Conservation (phyloP, 2,329 filamentous ascomycete species). For the Aspergillus tubingensis region DNA sequence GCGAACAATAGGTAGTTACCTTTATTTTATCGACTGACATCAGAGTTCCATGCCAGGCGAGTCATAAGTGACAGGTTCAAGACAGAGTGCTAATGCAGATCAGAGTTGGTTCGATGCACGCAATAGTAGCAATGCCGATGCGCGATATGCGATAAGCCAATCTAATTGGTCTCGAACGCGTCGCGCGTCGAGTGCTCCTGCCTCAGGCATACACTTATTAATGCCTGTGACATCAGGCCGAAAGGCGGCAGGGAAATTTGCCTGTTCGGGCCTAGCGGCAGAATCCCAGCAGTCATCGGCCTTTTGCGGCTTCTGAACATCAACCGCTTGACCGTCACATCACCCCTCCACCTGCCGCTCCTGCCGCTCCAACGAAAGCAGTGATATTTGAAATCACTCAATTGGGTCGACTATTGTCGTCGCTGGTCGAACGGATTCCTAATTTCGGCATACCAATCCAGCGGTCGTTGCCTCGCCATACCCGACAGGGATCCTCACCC, state of each 20-base stretch:
- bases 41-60: neutral
- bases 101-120: conserved; percentile 4
- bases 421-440: conserved; percentile 15
- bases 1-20: neutral
- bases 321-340: conserved; percentile 30
- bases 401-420: conserved; percentile 26
- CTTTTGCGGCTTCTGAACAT: conserved; percentile 44
- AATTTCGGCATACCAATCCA: conserved; percentile 8
- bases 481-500: conserved; percentile 22
- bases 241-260: conserved; percentile 28
- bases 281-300: conserved; percentile 31
- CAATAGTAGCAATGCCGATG: conserved; percentile 10
- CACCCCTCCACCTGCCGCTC: conserved; percentile 31
- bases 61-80: neutral
- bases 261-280: conserved; percentile 33
- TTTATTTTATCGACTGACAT: neutral
- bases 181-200: conserved; percentile 31
- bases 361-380: conserved; percentile 26
- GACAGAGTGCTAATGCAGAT: neutral
- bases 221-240: conserved; percentile 26
- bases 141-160: conserved; percentile 19
- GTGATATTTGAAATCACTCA: conserved; percentile 22
- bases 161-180: conserved; percentile 26
- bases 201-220: conserved; percentile 23
- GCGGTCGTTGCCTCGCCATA: conserved; percentile 15